A percentile compares a stretch with the other conserved stretches of the same genome.
Evolutionary conservation across 2,329 filamentous ascomycete genomes (phyloP).

Genomic region (Microascus cirrosus): DNA sequence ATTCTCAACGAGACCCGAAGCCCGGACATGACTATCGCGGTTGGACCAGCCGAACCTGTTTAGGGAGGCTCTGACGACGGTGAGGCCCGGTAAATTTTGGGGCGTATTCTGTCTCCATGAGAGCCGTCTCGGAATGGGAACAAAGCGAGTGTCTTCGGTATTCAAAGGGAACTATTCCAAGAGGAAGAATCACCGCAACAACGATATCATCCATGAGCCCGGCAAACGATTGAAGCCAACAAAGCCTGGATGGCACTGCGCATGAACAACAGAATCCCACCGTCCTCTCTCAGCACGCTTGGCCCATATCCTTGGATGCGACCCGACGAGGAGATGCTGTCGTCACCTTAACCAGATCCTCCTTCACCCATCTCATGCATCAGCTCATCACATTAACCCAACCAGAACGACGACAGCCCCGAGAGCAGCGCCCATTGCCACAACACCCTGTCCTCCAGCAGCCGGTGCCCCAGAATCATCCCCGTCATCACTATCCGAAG

Average conservation of each 20-base stretch:
- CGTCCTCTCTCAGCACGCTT: background rate
- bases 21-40: background rate
- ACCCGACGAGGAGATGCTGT: too few relatives aligned
- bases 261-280: background rate
- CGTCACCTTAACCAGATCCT: background rate
- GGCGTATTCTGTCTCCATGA: background rate
- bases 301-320: background rate
- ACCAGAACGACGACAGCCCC: constrained; percentile 10
- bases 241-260: background rate
- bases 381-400: constrained; percentile 10
- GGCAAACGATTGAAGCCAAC: background rate
- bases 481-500: constrained; percentile 1
- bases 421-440: constrained; percentile 9
- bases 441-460: constrained; percentile 5
- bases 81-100: too few relatives aligned
- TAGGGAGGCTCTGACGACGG: background rate
- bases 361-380: background rate
- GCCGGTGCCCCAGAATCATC: constrained; percentile 3
- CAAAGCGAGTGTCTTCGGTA: background rate
- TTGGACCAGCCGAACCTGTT: background rate
- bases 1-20: background rate
- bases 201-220: background rate
- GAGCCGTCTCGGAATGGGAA: background rate
- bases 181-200: background rate
- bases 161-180: background rate